These are phyloP conservation scores for Pyrus bretschneideri DNA, from an alignment of 306 rosid species.

Conservation along the genomic window DNA sequence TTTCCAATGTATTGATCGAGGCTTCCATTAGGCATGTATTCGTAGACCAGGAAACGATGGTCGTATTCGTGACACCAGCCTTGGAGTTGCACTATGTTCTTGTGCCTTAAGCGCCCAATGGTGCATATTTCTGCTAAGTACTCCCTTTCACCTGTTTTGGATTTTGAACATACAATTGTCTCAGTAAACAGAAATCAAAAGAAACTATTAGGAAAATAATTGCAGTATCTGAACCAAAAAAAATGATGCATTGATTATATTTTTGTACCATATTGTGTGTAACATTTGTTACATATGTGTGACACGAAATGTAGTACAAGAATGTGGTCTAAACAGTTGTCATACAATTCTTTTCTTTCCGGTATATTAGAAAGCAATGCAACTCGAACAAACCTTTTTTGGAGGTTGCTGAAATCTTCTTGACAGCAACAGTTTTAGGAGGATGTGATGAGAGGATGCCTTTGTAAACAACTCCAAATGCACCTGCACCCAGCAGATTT, in stretches of 20 bases:
- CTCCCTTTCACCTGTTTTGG: constrained; percentile 44
- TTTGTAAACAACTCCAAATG: constrained; percentile 53
- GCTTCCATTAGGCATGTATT: constrained; percentile 58
- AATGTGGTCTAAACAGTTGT: too few species aligned
- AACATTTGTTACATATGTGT: not conserved
- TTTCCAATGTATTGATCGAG: constrained; percentile 40
- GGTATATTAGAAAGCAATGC: not conserved
- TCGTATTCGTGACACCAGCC: constrained; percentile 46
- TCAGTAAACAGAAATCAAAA: not conserved
- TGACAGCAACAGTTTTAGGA: constrained; percentile 36
- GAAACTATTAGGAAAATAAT: not conserved
- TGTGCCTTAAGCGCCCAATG: constrained; percentile 51
- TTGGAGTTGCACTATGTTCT: constrained; percentile 45
- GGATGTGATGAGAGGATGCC: constrained; percentile 24
- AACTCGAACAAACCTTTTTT: constrained; percentile 40
- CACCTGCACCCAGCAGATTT: constrained; percentile 46
- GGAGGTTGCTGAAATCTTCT: constrained; percentile 48
- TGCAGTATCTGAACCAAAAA: not conserved
- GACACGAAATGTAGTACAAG: too few species aligned
- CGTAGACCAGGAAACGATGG: constrained; percentile 39
- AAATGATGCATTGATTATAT: not conserved
- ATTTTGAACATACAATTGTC: constrained; percentile 2
- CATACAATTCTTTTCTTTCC: too few species aligned
- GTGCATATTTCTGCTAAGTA: constrained; percentile 54
- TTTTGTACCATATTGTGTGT: not conserved